A percentile compares a stretch with the other conserved stretches of the same genome.
phyloP scores from a whole-genome alignment of 352 stramenopile species.

The Phytophthora cactorum region DNA sequence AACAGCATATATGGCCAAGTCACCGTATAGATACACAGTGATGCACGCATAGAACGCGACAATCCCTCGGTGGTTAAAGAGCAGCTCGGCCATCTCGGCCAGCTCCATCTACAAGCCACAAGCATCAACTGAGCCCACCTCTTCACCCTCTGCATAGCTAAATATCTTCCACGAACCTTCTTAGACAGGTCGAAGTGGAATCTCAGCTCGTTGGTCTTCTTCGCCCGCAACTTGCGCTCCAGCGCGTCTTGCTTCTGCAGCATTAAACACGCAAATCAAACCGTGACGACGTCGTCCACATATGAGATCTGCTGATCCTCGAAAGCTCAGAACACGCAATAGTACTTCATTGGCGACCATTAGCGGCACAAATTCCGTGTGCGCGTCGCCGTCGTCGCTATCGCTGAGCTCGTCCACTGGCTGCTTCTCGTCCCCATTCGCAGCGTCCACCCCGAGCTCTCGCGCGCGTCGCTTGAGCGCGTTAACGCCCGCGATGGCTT shows the following conservation, averaged over 20 bases:
- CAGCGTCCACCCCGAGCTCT: constrained; percentile 43
- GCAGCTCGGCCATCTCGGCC: constrained; percentile 80
- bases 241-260: constrained; percentile 64
- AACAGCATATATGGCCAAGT: constrained; percentile 88
- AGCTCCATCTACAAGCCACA: constrained; percentile 72
- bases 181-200: constrained; percentile 81
- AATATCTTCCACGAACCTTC: constrained; percentile 47
- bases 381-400: constrained; percentile 49
- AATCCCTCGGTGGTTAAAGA: constrained; percentile 72
- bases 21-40: constrained; percentile 87
- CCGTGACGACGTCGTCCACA: constrained; percentile 29
- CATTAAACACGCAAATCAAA: constrained; percentile 17
- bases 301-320: constrained; percentile 21
- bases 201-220: constrained; percentile 28
- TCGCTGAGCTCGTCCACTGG: constrained; percentile 38
- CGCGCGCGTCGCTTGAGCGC: constrained; percentile 63
- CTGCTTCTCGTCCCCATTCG: constrained; percentile 32
- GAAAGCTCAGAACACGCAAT: constrained; percentile 22
- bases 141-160: background rate
- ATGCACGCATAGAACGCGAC: constrained; percentile 84
- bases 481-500: constrained; percentile 84
- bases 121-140: background rate
- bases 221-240: constrained; percentile 52
- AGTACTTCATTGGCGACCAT: constrained; percentile 79
- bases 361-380: constrained; percentile 79